Base-by-base conservation (phyloP, 164 flowering plant species). In the Santalum album region DNA sequence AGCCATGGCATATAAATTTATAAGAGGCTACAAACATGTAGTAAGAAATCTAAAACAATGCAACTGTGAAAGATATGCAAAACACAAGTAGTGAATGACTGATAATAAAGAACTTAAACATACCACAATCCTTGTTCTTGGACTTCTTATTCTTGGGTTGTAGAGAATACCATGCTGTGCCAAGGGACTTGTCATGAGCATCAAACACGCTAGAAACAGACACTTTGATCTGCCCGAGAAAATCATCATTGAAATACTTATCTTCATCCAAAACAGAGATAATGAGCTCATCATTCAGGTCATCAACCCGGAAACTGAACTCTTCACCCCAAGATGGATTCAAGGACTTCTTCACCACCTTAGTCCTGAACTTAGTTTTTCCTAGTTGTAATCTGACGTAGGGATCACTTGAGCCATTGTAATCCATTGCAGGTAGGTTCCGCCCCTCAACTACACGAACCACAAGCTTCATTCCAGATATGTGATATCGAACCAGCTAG, bases 261-360 rank as follows among this genome's bases (percentile, higher is more conserved):
- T 91, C 98, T 55, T 88, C 98, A 67, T 84, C 95, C 57, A 84
- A 49, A 19, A 91, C 95, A 65, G 71, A 77, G 27, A 91, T 47
- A 2, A 69, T 49, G 25, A 91, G 81, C 62, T 81, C 87, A 24
- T 84, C 95, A 2, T 74, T 75, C 57, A 91, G 73, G 65, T 88
- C 98, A 16, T 86, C 98, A 6, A 91, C 98, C 60, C 65, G 55
- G 61, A 88, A 88, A 59, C 71, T 54, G 57, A 84, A 88, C 10
- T 82, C 96, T 57, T 91, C 96, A 12, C 74, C 74, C 98, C 96
- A 91, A 12, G 65, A 64, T 20, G 98, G 98, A 61, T 75, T 86
- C 69, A 88, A 73, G 55, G 62, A 68, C 74, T 86, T 88, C 84
- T 80, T 88, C 65, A 88, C 84, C 51, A 86, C 92, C 61, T 84